These are phyloP conservation scores for Cercospora berteroae DNA, from an alignment of 2,329 filamentous ascomycete species.

Conservation along the genomic window DNA sequence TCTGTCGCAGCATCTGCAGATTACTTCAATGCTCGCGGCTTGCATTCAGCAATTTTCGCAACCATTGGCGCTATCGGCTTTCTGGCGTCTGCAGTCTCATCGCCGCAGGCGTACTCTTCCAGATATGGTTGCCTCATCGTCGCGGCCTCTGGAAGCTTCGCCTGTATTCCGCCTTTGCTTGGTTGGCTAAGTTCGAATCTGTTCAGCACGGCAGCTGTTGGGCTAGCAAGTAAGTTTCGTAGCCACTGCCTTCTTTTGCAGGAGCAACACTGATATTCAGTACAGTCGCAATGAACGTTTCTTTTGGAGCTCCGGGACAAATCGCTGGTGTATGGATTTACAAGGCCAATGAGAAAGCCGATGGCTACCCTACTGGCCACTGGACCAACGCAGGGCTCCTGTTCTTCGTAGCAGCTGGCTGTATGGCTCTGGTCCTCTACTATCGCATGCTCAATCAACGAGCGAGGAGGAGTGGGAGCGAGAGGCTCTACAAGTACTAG, in stretches of 20 bases:
- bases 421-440: constrained; percentile 55
- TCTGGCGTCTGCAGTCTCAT: constrained; percentile 62
- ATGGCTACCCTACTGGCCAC: constrained; percentile 68
- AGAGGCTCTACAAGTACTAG: constrained; percentile 26
- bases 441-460: constrained; percentile 52
- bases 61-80: constrained; percentile 57
- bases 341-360: constrained; percentile 58
- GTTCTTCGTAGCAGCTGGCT: constrained; percentile 57
- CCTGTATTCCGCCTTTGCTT: constrained; percentile 66
- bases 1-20: constrained; percentile 58
- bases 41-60: constrained; percentile 52
- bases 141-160: constrained; percentile 64
- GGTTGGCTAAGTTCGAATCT: constrained; percentile 71
- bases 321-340: constrained; percentile 75
- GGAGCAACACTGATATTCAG: not conserved
- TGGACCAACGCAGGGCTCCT: constrained; percentile 64
- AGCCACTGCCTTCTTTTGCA: not conserved
- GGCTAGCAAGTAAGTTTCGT: constrained; percentile 56
- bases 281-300: constrained; percentile 60
- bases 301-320: constrained; percentile 66
- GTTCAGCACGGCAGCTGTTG: constrained; percentile 62
- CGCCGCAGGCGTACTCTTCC: constrained; percentile 56
- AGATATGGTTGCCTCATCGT: constrained; percentile 72
- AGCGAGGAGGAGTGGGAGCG: constrained; percentile 16
- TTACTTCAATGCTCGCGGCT: constrained; percentile 56